Evolutionary conservation across 768 basidiomycete genomes (phyloP).

Genomic region (Hypsizygus marmoreus): DNA sequence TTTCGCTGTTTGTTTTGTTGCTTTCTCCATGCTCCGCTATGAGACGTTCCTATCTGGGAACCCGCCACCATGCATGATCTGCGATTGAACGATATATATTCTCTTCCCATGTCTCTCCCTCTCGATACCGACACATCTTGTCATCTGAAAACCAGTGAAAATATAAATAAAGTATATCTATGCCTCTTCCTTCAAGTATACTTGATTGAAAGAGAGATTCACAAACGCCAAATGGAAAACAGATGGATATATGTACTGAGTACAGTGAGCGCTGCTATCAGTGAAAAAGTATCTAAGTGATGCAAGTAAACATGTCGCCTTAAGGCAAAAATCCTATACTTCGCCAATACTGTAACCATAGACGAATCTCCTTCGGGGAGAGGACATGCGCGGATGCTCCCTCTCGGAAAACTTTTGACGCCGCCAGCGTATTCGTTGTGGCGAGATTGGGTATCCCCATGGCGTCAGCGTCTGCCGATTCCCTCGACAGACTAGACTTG

Average conservation of each 20-base stretch:
- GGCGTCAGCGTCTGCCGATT: constrained; percentile 5
- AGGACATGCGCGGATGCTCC: neutral
- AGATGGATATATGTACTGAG: too few relatives aligned
- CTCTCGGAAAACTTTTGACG: constrained; percentile 4
- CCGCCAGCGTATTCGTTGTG: constrained; percentile 4
- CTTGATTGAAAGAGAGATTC: too few relatives aligned
- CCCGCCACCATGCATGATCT: neutral
- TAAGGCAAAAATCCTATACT: neutral
- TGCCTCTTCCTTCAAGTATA: too few relatives aligned
- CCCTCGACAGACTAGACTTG: constrained; percentile 1
- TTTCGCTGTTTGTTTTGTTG: constrained; percentile 22
- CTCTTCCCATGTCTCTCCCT: neutral
- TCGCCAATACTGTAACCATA: constrained; percentile 16
- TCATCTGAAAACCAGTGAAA: too few relatives aligned
- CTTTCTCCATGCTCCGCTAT: constrained; percentile 21
- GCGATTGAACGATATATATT: constrained; percentile 1
- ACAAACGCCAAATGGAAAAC: too few relatives aligned
- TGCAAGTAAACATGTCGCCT: neutral
- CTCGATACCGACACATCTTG: too few relatives aligned
- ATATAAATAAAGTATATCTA: too few relatives aligned
- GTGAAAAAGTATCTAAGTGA: neutral
- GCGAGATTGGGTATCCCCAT: constrained; percentile 15
- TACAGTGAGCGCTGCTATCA: constrained; percentile 1
- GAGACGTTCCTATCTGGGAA: neutral
- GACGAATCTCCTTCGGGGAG: constrained; percentile 1